Conservation (phyloP, 371 early-diverging fungal species). For the Mortierella sp. region DNA sequence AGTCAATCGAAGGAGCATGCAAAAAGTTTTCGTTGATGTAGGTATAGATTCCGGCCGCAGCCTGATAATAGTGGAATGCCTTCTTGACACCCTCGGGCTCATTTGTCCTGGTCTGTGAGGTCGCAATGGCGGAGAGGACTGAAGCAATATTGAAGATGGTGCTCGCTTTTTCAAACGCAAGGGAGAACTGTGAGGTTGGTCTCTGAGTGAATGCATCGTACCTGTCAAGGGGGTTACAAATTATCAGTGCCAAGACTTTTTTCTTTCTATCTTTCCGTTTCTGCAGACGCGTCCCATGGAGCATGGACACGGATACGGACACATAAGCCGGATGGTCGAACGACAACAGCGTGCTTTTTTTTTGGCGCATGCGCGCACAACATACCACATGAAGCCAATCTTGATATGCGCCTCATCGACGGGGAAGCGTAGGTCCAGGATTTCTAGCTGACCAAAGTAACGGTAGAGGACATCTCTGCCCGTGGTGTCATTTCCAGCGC, state of each 20-base stretch:
- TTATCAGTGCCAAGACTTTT: conserved; percentile 37
- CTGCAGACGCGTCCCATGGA: no score
- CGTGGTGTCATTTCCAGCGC: conserved; percentile 90
- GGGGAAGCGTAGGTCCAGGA: conserved; percentile 93
- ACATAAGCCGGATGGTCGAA: background rate
- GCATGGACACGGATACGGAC: background rate
- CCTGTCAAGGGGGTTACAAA: conserved; percentile 65
- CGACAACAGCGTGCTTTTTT: background rate
- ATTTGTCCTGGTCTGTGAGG: conserved; percentile 73
- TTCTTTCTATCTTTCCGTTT: background rate
- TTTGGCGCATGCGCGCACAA: background rate
- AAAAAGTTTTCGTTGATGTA: conserved; percentile 97
- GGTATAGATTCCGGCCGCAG: conserved; percentile 91
- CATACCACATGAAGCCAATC: conserved; percentile 89
- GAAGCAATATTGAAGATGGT: conserved; percentile 95
- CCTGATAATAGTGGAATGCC: conserved; percentile 91
- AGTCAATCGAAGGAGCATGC: conserved; percentile 93
- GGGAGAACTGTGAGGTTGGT: conserved; percentile 81
- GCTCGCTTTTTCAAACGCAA: conserved; percentile 97
- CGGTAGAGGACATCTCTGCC: conserved; percentile 94
- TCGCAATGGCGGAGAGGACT: conserved; percentile 77
- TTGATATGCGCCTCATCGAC: conserved; percentile 92
- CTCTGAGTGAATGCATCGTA: conserved; percentile 85
- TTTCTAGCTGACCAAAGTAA: conserved; percentile 96
- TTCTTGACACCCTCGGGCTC: conserved; percentile 82